Evolutionary conservation across 2,329 filamentous ascomycete genomes (phyloP).

Genomic region (Byssothecium circinans): DNA sequence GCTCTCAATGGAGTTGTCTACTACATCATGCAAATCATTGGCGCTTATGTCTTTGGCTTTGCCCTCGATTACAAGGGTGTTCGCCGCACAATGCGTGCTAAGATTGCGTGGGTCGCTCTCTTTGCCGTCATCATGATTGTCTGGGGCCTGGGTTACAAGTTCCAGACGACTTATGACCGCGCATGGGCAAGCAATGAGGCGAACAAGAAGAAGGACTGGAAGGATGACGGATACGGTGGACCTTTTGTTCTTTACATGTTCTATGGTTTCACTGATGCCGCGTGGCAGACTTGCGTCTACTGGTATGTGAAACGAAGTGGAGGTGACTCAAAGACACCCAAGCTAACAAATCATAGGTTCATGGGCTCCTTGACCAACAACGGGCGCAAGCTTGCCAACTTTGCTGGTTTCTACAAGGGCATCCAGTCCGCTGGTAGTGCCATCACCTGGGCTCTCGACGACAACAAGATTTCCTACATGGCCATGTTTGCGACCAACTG

Average conservation of each 20-base stretch:
- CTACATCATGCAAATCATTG: constrained; percentile 76
- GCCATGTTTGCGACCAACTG: constrained; percentile 74
- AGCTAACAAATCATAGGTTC: constrained; percentile 58
- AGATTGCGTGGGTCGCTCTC: constrained; percentile 62
- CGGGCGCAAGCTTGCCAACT: constrained; percentile 86
- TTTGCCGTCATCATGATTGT: constrained; percentile 72
- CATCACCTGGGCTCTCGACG: constrained; percentile 72
- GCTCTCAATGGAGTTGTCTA: constrained; percentile 80
- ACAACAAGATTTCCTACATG: constrained; percentile 62
- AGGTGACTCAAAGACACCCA: background rate
- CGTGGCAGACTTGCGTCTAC: constrained; percentile 89
- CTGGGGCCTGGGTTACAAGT: constrained; percentile 83
- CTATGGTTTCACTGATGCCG: constrained; percentile 85
- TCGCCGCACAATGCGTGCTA: constrained; percentile 68
- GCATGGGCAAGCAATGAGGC: constrained; percentile 29
- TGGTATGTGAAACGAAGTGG: constrained; percentile 60
- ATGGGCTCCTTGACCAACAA: constrained; percentile 95
- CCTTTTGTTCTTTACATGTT: constrained; percentile 90
- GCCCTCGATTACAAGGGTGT: constrained; percentile 62
- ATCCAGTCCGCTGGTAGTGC: constrained; percentile 87
- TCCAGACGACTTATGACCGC: constrained; percentile 64
- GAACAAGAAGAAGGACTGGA: constrained; percentile 64
- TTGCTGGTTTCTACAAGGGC: constrained; percentile 86
- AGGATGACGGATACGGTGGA: constrained; percentile 66
- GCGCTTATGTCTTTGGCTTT: constrained; percentile 72